Percentiles rank a stretch among this genome's conserved stretches.
These are phyloP conservation scores for Cordyceps cateniannulata DNA, from an alignment of 2,329 filamentous ascomycete genomes.

Conservation along the genomic window DNA sequence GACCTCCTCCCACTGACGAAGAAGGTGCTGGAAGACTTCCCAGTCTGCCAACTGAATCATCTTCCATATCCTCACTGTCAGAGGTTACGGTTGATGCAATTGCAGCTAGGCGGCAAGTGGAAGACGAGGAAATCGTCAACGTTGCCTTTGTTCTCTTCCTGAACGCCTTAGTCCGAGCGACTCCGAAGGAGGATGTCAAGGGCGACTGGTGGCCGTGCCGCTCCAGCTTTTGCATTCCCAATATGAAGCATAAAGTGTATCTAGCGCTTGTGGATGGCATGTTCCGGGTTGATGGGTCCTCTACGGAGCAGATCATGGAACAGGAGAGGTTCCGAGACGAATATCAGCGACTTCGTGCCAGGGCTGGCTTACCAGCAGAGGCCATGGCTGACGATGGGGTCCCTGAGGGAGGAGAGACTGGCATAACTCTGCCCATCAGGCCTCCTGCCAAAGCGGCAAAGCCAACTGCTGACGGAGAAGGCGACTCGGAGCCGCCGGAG, in stretches of 20 bases:
- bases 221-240: neutral
- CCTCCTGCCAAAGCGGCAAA: too few relatives aligned
- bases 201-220: neutral
- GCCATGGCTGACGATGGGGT: too few relatives aligned
- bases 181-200: neutral
- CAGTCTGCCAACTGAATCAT: neutral
- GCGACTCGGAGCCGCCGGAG: neutral
- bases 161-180: neutral
- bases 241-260: neutral
- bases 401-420: too few relatives aligned
- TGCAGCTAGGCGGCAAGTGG: neutral
- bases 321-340: neutral
- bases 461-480: neutral
- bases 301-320: neutral
- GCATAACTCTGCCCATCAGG: too few relatives aligned
- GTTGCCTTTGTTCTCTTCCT: neutral
- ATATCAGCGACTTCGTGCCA: neutral
- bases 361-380: neutral
- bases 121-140: neutral
- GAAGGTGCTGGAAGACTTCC: neutral
- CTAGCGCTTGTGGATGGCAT: neutral
- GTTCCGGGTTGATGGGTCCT: neutral
- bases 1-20: neutral
- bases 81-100: neutral
- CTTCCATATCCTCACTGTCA: neutral